phyloP scores from a whole-genome alignment of 2,329 filamentous ascomycete genomes.

The Paecilomyces dactylethromorphus region DNA sequence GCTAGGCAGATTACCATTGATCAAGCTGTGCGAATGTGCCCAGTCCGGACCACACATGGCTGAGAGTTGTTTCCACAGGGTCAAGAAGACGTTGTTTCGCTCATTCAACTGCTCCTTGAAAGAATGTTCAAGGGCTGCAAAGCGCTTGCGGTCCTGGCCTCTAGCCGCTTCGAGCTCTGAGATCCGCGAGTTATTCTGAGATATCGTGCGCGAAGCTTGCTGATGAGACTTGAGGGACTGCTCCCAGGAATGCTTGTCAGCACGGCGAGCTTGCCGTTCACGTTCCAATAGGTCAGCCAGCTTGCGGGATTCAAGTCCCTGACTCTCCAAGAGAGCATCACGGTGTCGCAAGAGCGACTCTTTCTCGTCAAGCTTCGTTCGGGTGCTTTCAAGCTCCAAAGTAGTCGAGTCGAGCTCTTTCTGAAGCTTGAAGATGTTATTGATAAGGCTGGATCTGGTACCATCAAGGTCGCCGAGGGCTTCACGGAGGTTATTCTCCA shows the following conservation, averaged over 20 bases:
- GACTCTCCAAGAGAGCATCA: conserved; percentile 79
- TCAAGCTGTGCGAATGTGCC: conserved; percentile 80
- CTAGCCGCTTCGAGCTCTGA: conserved; percentile 77
- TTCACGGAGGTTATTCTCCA: conserved; percentile 82
- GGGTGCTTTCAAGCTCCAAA: conserved; percentile 72
- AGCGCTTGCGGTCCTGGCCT: conserved; percentile 68
- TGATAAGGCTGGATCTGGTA: conserved; percentile 76
- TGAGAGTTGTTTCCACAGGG: conserved; percentile 85
- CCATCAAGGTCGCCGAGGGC: conserved; percentile 82
- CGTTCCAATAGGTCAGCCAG: conserved; percentile 85
- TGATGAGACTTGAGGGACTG: conserved; percentile 81
- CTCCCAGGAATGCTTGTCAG: conserved; percentile 82
- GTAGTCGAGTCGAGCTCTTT: conserved; percentile 79
- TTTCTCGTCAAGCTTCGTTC: conserved; percentile 76
- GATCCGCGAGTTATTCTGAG: conserved; percentile 77
- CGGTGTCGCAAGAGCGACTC: conserved; percentile 85
- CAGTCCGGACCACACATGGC: conserved; percentile 84
- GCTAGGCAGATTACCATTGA: conserved; percentile 80
- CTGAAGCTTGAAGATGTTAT: conserved; percentile 80
- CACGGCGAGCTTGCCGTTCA: conserved; percentile 75
- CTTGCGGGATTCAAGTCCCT: conserved; percentile 78
- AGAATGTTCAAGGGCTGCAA: conserved; percentile 67
- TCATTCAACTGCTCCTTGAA: conserved; percentile 84
- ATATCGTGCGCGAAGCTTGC: conserved; percentile 77
- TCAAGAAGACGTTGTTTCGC: conserved; percentile 78